Base-by-base conservation (phyloP, 768 basidiomycete species). In the Brasilioporus rufonigricans region DNA sequence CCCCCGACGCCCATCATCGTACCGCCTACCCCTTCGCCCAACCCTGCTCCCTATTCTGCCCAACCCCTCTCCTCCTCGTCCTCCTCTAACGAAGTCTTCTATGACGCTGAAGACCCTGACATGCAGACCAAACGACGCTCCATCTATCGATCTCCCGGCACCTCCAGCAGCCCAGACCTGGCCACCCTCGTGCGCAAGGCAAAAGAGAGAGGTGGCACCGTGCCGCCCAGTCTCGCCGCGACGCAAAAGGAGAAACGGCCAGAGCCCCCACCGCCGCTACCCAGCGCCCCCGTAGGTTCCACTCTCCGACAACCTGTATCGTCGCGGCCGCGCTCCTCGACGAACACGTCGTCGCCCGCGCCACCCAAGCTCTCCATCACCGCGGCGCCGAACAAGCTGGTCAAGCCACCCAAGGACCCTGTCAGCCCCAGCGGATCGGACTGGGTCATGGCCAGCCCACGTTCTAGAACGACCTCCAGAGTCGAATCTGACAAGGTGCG, bases 111-210 rank as follows among this genome's bases (percentile, higher is more conserved):
- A 57, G 85, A 88, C 66, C 62, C 71, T 11, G 87, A 87, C 62
- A 79, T 82, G 64, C 84, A 87, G 63, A 83, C 81, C 9, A 89
- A 89, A 69, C 81, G 91, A 43, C 82, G 91, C 47, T 91, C 89
- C 58, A 83, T 97, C 75, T 94, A 93, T 69, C 80, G 94, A 53
- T 87, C 90, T 19, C 80, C 89, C 12, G 94, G 93, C 40, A 95
- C 92, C 9, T 89, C 93, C 32, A 91, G 89, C 62, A 93, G 89
- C 66, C 95, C 94, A 26, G 94, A 98, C 72, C 78, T 97, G 21
- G 91, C 91, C 5, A 93, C 91, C 11, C 78, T 97, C 50, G 70
- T 94, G 50, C 80, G 87, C 57, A 94, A 93, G 72, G 87, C 90
- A 16, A 91, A 86, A 71, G 88, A 87, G 63, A 76, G 80, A 47